Evolutionary conservation across 305 asterid genomes (phyloP).

Genomic region (Coffea humblotiana): DNA sequence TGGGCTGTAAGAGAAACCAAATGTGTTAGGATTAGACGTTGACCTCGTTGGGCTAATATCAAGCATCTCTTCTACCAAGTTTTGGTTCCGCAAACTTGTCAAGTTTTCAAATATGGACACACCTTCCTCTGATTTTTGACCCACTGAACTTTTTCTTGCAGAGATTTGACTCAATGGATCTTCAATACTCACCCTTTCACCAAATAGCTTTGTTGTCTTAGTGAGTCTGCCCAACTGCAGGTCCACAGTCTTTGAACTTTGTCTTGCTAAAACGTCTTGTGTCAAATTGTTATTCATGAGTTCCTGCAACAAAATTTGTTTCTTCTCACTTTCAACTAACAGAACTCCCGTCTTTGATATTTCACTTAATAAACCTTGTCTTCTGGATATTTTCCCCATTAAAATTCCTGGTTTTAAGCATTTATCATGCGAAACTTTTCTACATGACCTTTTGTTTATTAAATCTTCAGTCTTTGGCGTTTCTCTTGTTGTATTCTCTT

Average conservation of each 20-base stretch:
- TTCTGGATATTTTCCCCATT: slow-evolving; percentile 18
- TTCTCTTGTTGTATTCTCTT: background rate
- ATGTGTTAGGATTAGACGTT: slow-evolving; percentile 21
- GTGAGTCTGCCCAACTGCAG: slow-evolving; percentile 3
- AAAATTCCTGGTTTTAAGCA: slow-evolving; percentile 16
- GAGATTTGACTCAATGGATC: slow-evolving; percentile 6
- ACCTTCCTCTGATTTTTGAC: slow-evolving; percentile 3
- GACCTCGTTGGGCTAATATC: slow-evolving; percentile 8
- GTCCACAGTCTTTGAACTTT: slow-evolving; percentile 8
- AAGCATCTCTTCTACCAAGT: background rate
- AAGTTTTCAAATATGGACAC: background rate
- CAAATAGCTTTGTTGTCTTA: slow-evolving; percentile 16
- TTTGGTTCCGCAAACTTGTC: background rate
- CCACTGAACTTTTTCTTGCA: background rate
- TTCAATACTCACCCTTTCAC: slow-evolving; percentile 17
- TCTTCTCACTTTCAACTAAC: slow-evolving; percentile 25
- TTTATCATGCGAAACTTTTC: slow-evolving; percentile 15
- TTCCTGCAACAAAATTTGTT: slow-evolving; percentile 21
- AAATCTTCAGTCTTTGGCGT: background rate
- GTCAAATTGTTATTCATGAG: slow-evolving; percentile 18
- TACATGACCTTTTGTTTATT: slow-evolving; percentile 13
- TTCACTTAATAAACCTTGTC: slow-evolving; percentile 21
- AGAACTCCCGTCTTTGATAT: slow-evolving; percentile 24
- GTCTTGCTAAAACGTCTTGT: background rate
- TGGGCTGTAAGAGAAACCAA: slow-evolving; percentile 27